These are phyloP conservation scores for Ananas comosus DNA, from an alignment of 176 grass and related monocot genomes.

Conservation along the genomic window DNA sequence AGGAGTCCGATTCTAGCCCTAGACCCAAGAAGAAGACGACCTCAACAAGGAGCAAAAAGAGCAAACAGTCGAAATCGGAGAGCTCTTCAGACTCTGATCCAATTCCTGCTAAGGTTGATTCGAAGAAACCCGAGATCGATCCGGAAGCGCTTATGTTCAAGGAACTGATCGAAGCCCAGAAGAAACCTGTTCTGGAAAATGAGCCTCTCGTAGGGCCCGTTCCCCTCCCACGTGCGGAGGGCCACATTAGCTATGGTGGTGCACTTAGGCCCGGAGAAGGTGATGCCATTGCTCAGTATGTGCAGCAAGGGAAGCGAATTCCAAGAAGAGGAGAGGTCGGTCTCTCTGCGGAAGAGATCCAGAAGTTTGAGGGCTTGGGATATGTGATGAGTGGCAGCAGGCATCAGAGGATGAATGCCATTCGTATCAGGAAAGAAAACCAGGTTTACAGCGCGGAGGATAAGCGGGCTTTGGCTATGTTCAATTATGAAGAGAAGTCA, in stretches of 20 bases:
- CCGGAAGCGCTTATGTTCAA: conserved; percentile 83
- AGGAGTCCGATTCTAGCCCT: conserved; percentile 32
- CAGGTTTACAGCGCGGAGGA: conserved; percentile 98
- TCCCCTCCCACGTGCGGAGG: conserved; percentile 69
- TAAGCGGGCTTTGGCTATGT: conserved; percentile 90
- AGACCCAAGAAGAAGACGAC: conserved; percentile 28
- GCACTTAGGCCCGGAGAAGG: conserved; percentile 94
- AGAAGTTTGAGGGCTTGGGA: conserved; percentile 77
- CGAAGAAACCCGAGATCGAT: conserved; percentile 40
- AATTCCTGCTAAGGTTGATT: conserved; percentile 30
- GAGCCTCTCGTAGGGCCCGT: conserved; percentile 70
- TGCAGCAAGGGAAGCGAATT: conserved; percentile 97
- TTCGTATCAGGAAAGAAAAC: conserved; percentile 96
- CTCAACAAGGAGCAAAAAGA: conserved; percentile 30
- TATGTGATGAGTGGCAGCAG: conserved; percentile 99
- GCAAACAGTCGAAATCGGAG: conserved; percentile 30
- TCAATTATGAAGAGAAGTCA: conserved; percentile 93
- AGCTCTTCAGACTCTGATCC: conserved; percentile 28
- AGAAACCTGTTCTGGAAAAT: conserved; percentile 66
- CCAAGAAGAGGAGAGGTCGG: conserved; percentile 95
- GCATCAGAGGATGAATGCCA: conserved; percentile 98
- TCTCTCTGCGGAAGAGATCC: conserved; percentile 85
- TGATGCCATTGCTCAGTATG: conserved; percentile 97
- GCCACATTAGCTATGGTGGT: conserved; percentile 95
- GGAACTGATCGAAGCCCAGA: conserved; percentile 82